These are phyloP conservation scores for Vaccinium corymbosum DNA, from an alignment of 148 eudicot species.

Conservation along the genomic window DNA sequence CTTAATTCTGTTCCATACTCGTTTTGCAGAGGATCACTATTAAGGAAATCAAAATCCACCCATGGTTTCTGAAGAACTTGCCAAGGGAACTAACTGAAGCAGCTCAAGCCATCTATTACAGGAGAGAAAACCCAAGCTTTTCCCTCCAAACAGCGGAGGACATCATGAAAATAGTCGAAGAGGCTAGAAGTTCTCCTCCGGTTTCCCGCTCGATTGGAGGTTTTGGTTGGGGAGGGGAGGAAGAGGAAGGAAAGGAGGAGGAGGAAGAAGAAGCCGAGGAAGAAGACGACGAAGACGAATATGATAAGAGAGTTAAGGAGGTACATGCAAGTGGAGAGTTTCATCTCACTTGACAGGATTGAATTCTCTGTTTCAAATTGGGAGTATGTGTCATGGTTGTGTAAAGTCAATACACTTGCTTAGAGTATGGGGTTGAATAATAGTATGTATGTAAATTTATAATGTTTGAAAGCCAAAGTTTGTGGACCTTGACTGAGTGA, in stretches of 20 bases:
- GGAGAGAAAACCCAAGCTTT: conserved; percentile 63
- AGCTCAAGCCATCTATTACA: conserved; percentile 63
- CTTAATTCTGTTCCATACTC: background rate
- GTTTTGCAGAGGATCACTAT: conserved; percentile 59
- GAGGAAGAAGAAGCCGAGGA: conserved; percentile 38
- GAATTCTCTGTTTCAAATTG: background rate
- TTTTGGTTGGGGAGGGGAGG: conserved; percentile 70
- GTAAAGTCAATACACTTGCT: conserved; percentile 10
- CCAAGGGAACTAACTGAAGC: conserved; percentile 68
- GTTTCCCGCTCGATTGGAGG: conserved; percentile 49
- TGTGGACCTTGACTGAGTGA: conserved; percentile 1
- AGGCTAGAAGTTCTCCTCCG: conserved; percentile 62
- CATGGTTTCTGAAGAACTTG: conserved; percentile 80
- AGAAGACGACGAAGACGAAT: conserved; percentile 68
- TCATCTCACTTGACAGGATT: conserved; percentile 27
- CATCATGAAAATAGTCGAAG: conserved; percentile 76
- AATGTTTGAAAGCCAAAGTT: background rate
- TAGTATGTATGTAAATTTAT: conserved; percentile 16
- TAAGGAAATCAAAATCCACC: conserved; percentile 64
- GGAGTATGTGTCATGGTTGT: conserved; percentile 24
- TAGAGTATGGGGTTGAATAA: conserved; percentile 17
- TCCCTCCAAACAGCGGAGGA: conserved; percentile 72
- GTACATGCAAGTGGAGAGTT: conserved; percentile 75
- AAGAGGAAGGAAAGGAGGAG: conserved; percentile 47
- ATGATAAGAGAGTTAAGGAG: conserved; percentile 77